A percentile compares a stretch with the other conserved stretches of the same genome.
Evolutionary conservation across 2,329 filamentous ascomycete genomes (phyloP).

Genomic region (Fonsecaea monophora): DNA sequence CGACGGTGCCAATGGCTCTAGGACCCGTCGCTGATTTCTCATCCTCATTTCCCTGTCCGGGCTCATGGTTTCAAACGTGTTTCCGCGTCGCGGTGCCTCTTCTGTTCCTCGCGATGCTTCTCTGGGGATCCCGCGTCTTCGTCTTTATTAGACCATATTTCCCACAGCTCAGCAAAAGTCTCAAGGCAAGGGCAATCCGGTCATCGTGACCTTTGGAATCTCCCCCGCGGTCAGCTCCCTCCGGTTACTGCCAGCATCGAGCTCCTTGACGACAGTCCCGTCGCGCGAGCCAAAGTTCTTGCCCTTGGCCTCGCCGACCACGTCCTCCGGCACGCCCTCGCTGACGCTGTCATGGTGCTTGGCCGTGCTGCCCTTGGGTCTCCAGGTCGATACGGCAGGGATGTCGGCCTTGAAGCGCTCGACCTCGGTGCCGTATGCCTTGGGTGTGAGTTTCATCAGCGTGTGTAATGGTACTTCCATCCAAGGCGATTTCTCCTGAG

Average conservation of each 20-base stretch:
- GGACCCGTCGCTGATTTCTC: not conserved
- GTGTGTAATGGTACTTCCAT: constrained; percentile 98
- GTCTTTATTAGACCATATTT: too few relatives aligned
- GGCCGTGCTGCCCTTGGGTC: constrained; percentile 70
- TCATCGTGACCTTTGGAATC: constrained; percentile 19
- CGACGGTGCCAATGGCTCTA: not conserved
- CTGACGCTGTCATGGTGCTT: constrained; percentile 38
- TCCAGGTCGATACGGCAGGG: constrained; percentile 93
- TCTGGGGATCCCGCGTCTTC: too few relatives aligned
- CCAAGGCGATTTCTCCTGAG: constrained; percentile 92
- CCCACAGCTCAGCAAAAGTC: not conserved
- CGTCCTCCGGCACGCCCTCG: constrained; percentile 31
- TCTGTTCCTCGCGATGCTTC: not conserved
- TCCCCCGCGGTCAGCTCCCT: not conserved
- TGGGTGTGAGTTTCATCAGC: constrained; percentile 92
- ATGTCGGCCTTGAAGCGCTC: constrained; percentile 88
- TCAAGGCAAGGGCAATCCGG: constrained; percentile 28
- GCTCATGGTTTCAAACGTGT: not conserved
- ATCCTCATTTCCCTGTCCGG: not conserved
- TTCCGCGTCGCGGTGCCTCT: not conserved
- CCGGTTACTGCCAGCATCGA: not conserved
- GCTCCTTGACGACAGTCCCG: not conserved
- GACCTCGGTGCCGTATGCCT: constrained; percentile 92
- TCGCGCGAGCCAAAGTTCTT: not conserved
- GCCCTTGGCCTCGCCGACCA: constrained; percentile 30